Evolutionary conservation across 306 rosid species (phyloP).

Genomic region (Sphenostylis stenocarpa): DNA sequence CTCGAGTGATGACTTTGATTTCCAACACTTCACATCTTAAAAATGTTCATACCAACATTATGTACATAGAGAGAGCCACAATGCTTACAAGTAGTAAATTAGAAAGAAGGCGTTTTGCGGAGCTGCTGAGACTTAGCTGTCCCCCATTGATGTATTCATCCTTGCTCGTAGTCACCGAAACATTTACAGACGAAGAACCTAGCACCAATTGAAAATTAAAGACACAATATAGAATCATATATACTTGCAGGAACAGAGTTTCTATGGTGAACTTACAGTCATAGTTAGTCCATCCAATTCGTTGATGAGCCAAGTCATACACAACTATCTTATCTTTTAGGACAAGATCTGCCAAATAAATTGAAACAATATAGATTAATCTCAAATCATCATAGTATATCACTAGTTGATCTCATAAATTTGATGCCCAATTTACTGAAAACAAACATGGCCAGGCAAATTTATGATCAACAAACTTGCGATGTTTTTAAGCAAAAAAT

Average conservation of each 20-base stretch:
- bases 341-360: constrained; percentile 68
- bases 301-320: constrained; percentile 77
- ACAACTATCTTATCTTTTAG: constrained; percentile 85
- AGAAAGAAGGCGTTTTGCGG: constrained; percentile 44
- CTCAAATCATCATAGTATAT: neutral
- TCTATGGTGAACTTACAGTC: constrained; percentile 67
- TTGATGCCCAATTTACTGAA: neutral
- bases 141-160: constrained; percentile 73
- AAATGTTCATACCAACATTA: neutral
- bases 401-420: neutral
- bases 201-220: neutral
- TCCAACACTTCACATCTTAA: neutral
- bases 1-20: neutral
- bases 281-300: constrained; percentile 81
- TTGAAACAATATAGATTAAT: constrained; percentile 15
- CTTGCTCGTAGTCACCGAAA: constrained; percentile 73
- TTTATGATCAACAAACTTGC: constrained; percentile 3
- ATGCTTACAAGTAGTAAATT: constrained; percentile 51
- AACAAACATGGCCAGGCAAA: neutral
- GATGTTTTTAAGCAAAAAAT: constrained; percentile 9
- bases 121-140: constrained; percentile 50
- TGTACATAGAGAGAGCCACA: constrained; percentile 46
- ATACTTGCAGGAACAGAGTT: constrained; percentile 6
- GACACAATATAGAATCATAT: neutral
- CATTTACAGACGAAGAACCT: constrained; percentile 89